Percentiles rank a stretch among this genome's conserved stretches.
These are phyloP conservation scores for Zalerion maritima DNA, from an alignment of 495 filamentous ascomycete species.

Conservation along the genomic window DNA sequence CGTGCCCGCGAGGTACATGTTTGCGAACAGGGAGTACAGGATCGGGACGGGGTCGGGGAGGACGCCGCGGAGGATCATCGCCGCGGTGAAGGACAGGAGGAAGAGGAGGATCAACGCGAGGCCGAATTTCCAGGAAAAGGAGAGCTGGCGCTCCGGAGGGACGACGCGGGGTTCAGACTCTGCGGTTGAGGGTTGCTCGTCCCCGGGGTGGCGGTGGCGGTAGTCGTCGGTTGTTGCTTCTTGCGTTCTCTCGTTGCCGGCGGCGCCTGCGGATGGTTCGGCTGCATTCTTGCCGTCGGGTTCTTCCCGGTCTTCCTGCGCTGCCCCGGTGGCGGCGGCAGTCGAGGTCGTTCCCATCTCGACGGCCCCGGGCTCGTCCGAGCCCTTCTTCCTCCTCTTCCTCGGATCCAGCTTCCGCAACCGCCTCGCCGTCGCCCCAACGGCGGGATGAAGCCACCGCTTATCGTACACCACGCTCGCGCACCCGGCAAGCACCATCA, in stretches of 20 bases:
- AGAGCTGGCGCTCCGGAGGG: slow-evolving; percentile 22
- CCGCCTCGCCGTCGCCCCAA: slow-evolving; percentile 2
- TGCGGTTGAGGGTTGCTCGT: slow-evolving; percentile 1
- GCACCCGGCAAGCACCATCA: slow-evolving; percentile 46
- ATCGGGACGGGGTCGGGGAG: slow-evolving; percentile 30
- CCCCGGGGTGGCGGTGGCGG: no score
- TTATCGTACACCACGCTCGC: slow-evolving; percentile 46
- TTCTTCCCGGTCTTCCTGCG: background rate
- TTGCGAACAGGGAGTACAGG: slow-evolving; percentile 53
- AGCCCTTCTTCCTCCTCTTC: slow-evolving; percentile 2
- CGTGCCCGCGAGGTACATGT: slow-evolving; percentile 77
- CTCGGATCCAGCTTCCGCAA: background rate
- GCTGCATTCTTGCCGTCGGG: background rate
- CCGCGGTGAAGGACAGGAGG: slow-evolving; percentile 43
- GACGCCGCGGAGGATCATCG: slow-evolving; percentile 42
- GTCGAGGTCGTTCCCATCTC: slow-evolving; percentile 2
- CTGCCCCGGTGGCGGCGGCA: background rate
- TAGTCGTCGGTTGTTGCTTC: slow-evolving; percentile 1
- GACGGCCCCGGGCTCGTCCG: slow-evolving; percentile 3
- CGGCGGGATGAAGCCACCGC: slow-evolving; percentile 29
- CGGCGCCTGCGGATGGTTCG: background rate
- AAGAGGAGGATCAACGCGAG: slow-evolving; percentile 35
- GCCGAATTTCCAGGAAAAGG: slow-evolving; percentile 33
- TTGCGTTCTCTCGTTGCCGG: slow-evolving; percentile 6
- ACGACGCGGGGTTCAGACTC: slow-evolving; percentile 24